Evolutionary conservation across 1,139 yeast species (phyloP), one percentile per base, ranked within the genome.

Genomic region (Hyphopichia buzzinii): DNA sequence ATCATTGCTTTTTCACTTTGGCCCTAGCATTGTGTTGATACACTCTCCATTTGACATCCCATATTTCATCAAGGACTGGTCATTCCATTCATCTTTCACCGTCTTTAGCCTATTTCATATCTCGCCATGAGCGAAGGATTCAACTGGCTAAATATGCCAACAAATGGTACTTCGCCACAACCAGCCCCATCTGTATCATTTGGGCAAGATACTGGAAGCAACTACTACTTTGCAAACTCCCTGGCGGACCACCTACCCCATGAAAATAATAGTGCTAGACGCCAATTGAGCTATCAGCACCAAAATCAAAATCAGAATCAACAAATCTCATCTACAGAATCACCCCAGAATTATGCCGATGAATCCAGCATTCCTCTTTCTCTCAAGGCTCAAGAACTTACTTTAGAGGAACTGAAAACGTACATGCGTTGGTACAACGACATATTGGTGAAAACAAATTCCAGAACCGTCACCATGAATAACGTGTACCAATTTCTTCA

Each of bases 341-440:
- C 23, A 10, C 8, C 23, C 8, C 10, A 7, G 23, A 10, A 19
- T 10, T n/a, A n/a, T 19, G 43, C 37, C 26, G 47, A 46, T 29
- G 52, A 49, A 25, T 39, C 49, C 2, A 44, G 63, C 22, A 72
- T 80, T 3, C 88, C 90, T 0, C 59, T 84, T 31, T 77, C 88
- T 2, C 59, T 84, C 17, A 71, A 81, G 1, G 74, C 79, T 1
- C 77, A 74, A 35, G 85, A 83, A 35, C 63, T 84, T 30, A 72
- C 87, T 0, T 64, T 67, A 12, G 79, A 78, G 41, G 94, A 84
- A 49, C 74, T 80, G 3, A 79, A 79, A 48, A 83, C 92, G 0
- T 84, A 84, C 55, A 67, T 83, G 55, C 62, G 92, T 48, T 84
- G 94, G 94, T 84, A 84, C 52, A 79, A 81, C 48, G 83, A 81